Conservation (phyloP, 2,329 filamentous ascomycete genomes). For the Exophiala sp. region DNA sequence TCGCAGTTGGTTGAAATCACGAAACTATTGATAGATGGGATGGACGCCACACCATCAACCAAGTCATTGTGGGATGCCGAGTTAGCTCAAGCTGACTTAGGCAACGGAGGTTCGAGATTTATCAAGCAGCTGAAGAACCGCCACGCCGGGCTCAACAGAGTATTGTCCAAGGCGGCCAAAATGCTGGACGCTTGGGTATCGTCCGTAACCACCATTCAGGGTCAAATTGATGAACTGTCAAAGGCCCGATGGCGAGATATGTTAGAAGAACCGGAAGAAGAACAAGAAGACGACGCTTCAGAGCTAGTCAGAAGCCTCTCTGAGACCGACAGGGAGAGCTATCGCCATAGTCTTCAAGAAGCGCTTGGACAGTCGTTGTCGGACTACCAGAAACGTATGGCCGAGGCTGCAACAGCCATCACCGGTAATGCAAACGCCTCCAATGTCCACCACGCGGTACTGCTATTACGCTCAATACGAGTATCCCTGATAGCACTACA, state of each 20-base stretch:
- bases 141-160: conserved; percentile 19
- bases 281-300: conserved; percentile 25
- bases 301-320: conserved; percentile 14
- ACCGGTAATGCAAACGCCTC: neutral
- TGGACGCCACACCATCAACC: neutral
- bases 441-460: conserved; percentile 2
- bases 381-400: conserved; percentile 10
- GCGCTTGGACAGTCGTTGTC: conserved; percentile 9
- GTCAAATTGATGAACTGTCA: conserved; percentile 12
- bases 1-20: conserved; percentile 13
- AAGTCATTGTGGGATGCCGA: conserved; percentile 23
- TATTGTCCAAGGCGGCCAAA: conserved; percentile 9
- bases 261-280: conserved; percentile 29
- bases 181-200: conserved; percentile 18
- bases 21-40: conserved; percentile 2
- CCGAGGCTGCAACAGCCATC: conserved; percentile 2
- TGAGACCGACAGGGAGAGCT: conserved; percentile 17
- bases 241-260: conserved; percentile 26
- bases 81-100: conserved; percentile 10
- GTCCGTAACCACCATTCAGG: conserved; percentile 7
- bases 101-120: conserved; percentile 12
- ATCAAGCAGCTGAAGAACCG: conserved; percentile 18
- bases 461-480: conserved; percentile 21
- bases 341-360: conserved; percentile 6
- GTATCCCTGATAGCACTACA: conserved; percentile 13